Base-by-base conservation (phyloP, 2,329 filamentous ascomycete genomes). In the Diaporthe ilicicola region DNA sequence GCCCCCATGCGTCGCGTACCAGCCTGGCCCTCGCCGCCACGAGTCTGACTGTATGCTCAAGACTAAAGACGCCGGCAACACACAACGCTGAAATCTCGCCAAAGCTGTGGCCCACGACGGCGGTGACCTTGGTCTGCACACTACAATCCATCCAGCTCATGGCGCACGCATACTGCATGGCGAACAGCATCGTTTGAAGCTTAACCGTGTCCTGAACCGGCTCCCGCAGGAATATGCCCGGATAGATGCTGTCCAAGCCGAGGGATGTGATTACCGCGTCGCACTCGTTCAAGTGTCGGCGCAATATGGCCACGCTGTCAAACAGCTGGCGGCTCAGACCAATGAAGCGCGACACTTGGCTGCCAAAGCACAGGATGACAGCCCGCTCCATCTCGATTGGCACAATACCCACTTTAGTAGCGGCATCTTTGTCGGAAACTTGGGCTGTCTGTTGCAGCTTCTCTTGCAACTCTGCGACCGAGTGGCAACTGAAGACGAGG, bases 81-180 rank as follows among this genome's bases (percentile, higher is more conserved):
- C 79, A 81, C 1, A 84, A 75, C 0, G 82, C 82, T 0, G 81
- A 80, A 10, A 84, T 74, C 74, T 85, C 79, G 4, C 84, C 84
- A 27, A 84, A 81, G 70, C 79, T 82, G 72, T 84, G 82, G 7
- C 83, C 83, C 0, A 84, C 76, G 0, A 81, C 74, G 1, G 76
- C 76, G 1, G 32, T 71, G 69, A 0, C 75, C 1, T 75, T 69
- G n/a, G n/a, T n/a, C n/a, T n/a, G n/a, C 0, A 73, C 70, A 42
- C 82, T 81, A 29, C 92, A 78, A 0, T 77, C 79, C 0, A 73
- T 73, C 84, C 84, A 87, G 0, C 82, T 75, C n/a, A 77, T 77
- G 8, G 80, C 79, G 3, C 86, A 73, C 0, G 84, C 83, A 22
- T 84, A 83, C 70, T 87, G 79, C 1, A 82, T 75, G 44, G 76